Evolutionary conservation across 345 rosid species (phyloP).

Genomic region (Arabidopsis arenosa): DNA sequence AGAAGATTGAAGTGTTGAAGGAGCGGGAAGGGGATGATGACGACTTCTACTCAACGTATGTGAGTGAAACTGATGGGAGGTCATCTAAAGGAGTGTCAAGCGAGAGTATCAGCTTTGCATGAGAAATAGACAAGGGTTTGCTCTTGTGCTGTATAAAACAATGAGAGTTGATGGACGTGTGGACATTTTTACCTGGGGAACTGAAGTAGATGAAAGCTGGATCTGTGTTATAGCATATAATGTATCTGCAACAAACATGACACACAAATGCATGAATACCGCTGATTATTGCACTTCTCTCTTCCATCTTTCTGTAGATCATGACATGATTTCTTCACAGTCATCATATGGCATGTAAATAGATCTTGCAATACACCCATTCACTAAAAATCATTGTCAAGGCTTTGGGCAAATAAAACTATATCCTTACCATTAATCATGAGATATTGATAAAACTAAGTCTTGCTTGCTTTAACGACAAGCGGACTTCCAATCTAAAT

Average conservation of each 20-base stretch:
- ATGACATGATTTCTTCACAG: slow-evolving; percentile 22
- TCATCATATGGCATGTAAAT: slow-evolving; percentile 24
- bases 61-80: slow-evolving; percentile 59
- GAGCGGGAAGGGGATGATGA: slow-evolving; percentile 56
- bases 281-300: slow-evolving; percentile 5
- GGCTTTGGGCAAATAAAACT: neutral
- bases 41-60: slow-evolving; percentile 56
- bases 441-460: neutral
- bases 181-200: slow-evolving; percentile 3
- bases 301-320: slow-evolving; percentile 2
- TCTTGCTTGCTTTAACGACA: neutral
- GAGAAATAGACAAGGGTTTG: neutral
- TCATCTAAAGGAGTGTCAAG: slow-evolving; percentile 41
- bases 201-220: slow-evolving; percentile 10
- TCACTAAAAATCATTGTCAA: neutral
- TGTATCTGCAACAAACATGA: slow-evolving; percentile 19
- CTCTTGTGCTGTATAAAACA: slow-evolving; percentile 8
- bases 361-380: slow-evolving; percentile 12
- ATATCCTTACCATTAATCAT: neutral
- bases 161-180: neutral
- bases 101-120: slow-evolving; percentile 36
- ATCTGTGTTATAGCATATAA: slow-evolving; percentile 5
- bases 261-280: slow-evolving; percentile 3
- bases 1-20: slow-evolving; percentile 68
- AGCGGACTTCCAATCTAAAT: slow-evolving; percentile 7